Conservation (phyloP, 306 rosid genomes). For the Sicyos edulis region DNA sequence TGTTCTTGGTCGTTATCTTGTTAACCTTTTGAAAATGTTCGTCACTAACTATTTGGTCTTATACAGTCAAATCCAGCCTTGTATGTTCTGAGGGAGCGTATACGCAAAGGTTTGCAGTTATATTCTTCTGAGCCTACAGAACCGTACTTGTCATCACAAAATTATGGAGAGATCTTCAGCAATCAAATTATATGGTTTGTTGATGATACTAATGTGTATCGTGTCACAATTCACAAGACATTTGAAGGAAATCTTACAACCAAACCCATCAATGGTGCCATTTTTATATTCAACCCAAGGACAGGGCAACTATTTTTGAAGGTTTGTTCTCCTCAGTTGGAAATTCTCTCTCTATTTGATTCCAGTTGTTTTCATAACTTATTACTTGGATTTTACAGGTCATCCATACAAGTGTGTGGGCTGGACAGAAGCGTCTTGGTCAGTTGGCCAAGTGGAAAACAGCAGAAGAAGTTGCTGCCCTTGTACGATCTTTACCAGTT, state of each 20-base stretch:
- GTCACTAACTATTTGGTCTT: slow-evolving; percentile 24
- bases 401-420: slow-evolving; percentile 99
- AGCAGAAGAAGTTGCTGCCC: slow-evolving; percentile 99
- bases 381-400: slow-evolving; percentile 48
- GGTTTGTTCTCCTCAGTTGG: slow-evolving; percentile 37
- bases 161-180: slow-evolving; percentile 98
- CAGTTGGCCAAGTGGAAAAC: slow-evolving; percentile 99
- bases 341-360: neutral
- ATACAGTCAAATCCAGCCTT: slow-evolving; percentile 98
- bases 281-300: slow-evolving; percentile 95
- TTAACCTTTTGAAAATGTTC: slow-evolving; percentile 5
- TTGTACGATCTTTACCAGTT: slow-evolving; percentile 93
- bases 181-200: slow-evolving; percentile 99
- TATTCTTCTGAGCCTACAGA: slow-evolving; percentile 99
- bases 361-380: slow-evolving; percentile 9
- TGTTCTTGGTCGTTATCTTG: slow-evolving; percentile 1
- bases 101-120: slow-evolving; percentile 93
- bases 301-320: slow-evolving; percentile 90
- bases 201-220: slow-evolving; percentile 97
- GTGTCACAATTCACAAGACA: slow-evolving; percentile 96
- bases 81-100: slow-evolving; percentile 95
- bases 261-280: slow-evolving; percentile 96
- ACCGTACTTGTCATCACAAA: slow-evolving; percentile 94
- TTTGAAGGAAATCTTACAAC: slow-evolving; percentile 99
- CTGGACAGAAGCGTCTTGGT: slow-evolving; percentile 99